phyloP scores from a whole-genome alignment of 176 grass and related monocot genomes.

The Eragrostis nindensis region DNA sequence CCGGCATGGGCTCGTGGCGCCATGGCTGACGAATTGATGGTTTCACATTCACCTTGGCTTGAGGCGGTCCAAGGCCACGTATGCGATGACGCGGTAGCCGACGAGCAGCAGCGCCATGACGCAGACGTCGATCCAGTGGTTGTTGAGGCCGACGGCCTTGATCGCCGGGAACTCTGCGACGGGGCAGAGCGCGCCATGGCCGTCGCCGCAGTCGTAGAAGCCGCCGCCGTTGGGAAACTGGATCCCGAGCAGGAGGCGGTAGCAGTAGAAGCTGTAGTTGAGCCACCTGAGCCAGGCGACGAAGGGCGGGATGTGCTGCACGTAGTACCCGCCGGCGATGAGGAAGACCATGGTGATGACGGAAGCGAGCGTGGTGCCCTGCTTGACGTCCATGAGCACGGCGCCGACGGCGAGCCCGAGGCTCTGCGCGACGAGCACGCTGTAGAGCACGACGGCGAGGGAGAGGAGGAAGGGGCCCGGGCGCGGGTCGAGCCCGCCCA shows the following conservation, averaged over 20 bases:
- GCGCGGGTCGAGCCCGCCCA: constrained; percentile 77
- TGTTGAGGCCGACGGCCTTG: constrained; percentile 75
- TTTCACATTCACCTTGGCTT: constrained; percentile 50
- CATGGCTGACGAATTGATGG: no score
- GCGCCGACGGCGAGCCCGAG: constrained; percentile 90
- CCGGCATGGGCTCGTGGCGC: no score
- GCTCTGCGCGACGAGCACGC: constrained; percentile 96
- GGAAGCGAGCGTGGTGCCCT: constrained; percentile 91
- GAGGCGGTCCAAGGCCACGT: constrained; percentile 76
- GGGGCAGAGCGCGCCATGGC: constrained; percentile 43
- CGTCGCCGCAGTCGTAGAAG: constrained; percentile 67
- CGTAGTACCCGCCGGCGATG: constrained; percentile 97
- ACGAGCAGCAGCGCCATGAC: constrained; percentile 92
- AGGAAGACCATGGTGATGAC: constrained; percentile 98
- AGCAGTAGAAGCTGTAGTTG: constrained; percentile 99
- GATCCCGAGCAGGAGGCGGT: constrained; percentile 81
- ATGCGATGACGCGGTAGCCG: constrained; percentile 89
- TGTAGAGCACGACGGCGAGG: constrained; percentile 82
- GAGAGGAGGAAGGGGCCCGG: constrained; percentile 61
- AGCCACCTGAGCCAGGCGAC: constrained; percentile 87
- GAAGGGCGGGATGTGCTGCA: constrained; percentile 92
- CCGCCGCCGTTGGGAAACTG: constrained; percentile 62
- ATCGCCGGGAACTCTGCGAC: constrained; percentile 83
- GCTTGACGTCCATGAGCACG: constrained; percentile 96
- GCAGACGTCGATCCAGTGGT: constrained; percentile 88